phyloP scores from a whole-genome alignment of 768 basidiomycete genomes.

The Amanita phalloides region DNA sequence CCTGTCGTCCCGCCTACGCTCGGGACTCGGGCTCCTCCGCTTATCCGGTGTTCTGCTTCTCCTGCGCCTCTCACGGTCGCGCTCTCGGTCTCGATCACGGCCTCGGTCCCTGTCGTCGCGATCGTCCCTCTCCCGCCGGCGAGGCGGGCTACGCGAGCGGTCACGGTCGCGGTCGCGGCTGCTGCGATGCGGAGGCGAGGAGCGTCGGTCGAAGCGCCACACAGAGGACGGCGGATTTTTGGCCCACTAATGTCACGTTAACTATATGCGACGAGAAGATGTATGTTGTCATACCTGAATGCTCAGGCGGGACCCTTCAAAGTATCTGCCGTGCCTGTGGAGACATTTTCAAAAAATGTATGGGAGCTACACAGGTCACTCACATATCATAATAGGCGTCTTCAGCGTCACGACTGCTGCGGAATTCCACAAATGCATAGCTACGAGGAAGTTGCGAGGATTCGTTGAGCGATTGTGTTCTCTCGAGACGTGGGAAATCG shows the following conservation, averaged over 20 bases:
- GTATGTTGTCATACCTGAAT: slow-evolving; percentile 18
- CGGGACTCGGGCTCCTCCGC: slow-evolving; percentile 11
- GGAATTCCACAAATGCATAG: slow-evolving; percentile 29
- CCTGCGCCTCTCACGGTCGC: slow-evolving; percentile 15
- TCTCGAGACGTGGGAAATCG: slow-evolving; percentile 11
- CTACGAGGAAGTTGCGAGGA: slow-evolving; percentile 18
- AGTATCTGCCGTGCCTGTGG: slow-evolving; percentile 25
- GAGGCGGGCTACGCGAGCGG: slow-evolving; percentile 10
- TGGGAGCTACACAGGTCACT: slow-evolving; percentile 2
- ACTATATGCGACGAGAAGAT: not conserved
- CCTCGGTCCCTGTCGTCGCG: slow-evolving; percentile 17
- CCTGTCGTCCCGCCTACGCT: slow-evolving; percentile 15
- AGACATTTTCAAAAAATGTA: not conserved
- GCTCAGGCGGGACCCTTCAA: slow-evolving; percentile 26
- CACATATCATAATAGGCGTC: slow-evolving; percentile 29
- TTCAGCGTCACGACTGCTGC: slow-evolving; percentile 25
- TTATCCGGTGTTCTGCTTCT: slow-evolving; percentile 17
- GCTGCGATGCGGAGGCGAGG: slow-evolving; percentile 15
- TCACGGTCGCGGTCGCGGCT: slow-evolving; percentile 14
- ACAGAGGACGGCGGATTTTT: slow-evolving; percentile 29
- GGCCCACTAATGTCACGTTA: slow-evolving; percentile 19
- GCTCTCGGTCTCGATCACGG: slow-evolving; percentile 19
- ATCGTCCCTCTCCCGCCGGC: slow-evolving; percentile 15
- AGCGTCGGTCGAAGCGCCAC: slow-evolving; percentile 23
- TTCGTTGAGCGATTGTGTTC: slow-evolving; percentile 23